phyloP scores from a whole-genome alignment of 2,329 filamentous ascomycete species.

The Talaromyces piceae region DNA sequence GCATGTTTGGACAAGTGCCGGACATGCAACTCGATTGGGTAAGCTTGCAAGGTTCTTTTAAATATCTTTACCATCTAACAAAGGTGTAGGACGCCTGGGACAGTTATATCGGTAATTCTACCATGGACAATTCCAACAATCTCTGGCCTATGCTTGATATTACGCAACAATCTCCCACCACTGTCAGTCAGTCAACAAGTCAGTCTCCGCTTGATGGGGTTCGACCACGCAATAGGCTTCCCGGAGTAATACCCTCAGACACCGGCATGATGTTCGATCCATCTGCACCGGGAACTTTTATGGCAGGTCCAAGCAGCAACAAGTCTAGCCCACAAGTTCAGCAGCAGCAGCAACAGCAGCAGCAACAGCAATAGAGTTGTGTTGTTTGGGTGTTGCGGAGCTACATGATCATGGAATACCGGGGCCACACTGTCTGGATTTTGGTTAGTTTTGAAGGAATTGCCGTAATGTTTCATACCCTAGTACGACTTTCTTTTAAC shows the following conservation, averaged over 20 bases:
- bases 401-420: background rate
- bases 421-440: background rate
- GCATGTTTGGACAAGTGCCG: conserved; percentile 49
- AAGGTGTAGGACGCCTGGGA: conserved; percentile 58
- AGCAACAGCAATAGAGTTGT: background rate
- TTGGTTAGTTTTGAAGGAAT: background rate
- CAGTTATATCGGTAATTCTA: conserved; percentile 57
- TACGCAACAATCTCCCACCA: conserved; percentile 17
- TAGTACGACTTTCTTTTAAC: background rate
- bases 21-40: conserved; percentile 55
- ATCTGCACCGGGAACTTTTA: conserved; percentile 4
- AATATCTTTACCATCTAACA: conserved; percentile 16
- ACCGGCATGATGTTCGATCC: conserved; percentile 8
- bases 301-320: conserved; percentile 9
- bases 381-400: background rate
- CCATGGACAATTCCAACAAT: conserved; percentile 33
- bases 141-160: conserved; percentile 32
- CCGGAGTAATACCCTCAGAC: conserved; percentile 10
- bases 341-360: conserved; percentile 1
- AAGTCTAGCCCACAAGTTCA: conserved; percentile 3
- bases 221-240: conserved; percentile 5
- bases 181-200: conserved; percentile 12
- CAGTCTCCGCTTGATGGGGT: conserved; percentile 4
- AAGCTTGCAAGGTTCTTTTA: conserved; percentile 11
- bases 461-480: background rate